Base-by-base conservation (phyloP, 1,139 yeast genomes). In the Torulaspora globosa region DNA sequence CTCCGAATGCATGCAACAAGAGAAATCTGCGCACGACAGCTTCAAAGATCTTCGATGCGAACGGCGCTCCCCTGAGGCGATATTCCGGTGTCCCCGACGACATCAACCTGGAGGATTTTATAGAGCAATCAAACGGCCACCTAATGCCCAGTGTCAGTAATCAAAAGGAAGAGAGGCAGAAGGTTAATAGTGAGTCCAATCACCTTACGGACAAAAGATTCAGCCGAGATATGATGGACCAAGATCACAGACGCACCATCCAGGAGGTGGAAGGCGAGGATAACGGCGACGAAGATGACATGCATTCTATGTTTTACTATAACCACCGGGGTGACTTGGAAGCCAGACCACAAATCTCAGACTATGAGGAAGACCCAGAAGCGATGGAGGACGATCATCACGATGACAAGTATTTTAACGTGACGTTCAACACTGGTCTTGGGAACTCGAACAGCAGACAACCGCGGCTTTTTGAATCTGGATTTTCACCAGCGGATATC, bases 11-110 rank as follows among this genome's bases (percentile, higher is more conserved):
- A 47, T 50, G 54, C 18, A 48, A 44, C 41, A 55, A 46, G 42
- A 66, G 67, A 45, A 72, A 69, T 29, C 72, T 58, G 64, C 77
- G 90, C 41, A 82, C 88, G 2, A 82, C 88, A 1, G 82, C 89
- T 0, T 82, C 88, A 1, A 79, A 81, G 50, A 66, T 83, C 5
- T 83, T 83, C 63, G 89, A 84, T 56, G 77, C 80, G 18, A 82
- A 78, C 51, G 88, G 88, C 0, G 76, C 84, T 0, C 84, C 82
- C 38, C 79, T 88, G 3, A 71, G 90, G 58, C 69, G 90, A 39
- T 83, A 84, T 56, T 82, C 88, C 23, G 84, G 83, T 26, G 76
- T 82, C 3, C 84, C 85, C 0, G 84, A 80, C 58, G 84, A 80
- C 59, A 73, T 80, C 12, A 83, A 80, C 59, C 74, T 79, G 43